Evolutionary conservation across 768 basidiomycete species (phyloP).

Genomic region (Lactifluus echinatus): DNA sequence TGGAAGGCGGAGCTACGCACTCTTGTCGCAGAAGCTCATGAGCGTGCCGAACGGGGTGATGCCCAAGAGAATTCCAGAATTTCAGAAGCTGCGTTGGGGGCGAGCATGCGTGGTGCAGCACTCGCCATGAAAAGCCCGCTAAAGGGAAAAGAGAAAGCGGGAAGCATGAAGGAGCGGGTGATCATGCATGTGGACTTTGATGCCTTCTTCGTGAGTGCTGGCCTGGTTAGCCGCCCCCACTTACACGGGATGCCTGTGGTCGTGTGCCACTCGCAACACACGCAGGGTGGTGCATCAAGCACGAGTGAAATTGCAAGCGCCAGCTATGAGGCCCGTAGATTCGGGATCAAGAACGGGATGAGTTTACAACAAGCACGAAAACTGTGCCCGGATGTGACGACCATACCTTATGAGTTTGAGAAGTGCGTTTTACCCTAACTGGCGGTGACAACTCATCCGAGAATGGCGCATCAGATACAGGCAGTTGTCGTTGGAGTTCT

Average conservation of each 20-base stretch:
- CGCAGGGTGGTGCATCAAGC: conserved; percentile 60
- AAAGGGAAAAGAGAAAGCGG: conserved; percentile 50
- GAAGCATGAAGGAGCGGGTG: conserved; percentile 44
- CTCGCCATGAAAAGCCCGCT: conserved; percentile 43
- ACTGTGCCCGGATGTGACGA: conserved; percentile 62
- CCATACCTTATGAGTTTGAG: conserved; percentile 93
- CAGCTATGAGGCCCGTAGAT: conserved; percentile 86
- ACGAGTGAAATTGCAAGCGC: conserved; percentile 94
- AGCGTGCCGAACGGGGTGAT: conserved; percentile 44
- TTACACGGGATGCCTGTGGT: conserved; percentile 83
- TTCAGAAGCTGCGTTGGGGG: conserved; percentile 11
- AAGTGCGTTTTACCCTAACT: conserved; percentile 34
- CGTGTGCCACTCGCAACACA: conserved; percentile 89
- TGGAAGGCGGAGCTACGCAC: conserved; percentile 88
- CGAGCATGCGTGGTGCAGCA: conserved; percentile 33
- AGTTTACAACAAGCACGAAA: conserved; percentile 76
- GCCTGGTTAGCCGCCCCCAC: conserved; percentile 69
- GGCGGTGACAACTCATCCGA: not conserved
- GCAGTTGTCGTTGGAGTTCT: conserved; percentile 76
- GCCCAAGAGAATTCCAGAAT: conserved; percentile 19
- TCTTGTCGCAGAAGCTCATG: conserved; percentile 74
- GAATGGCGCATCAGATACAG: conserved; percentile 57
- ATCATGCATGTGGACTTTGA: conserved; percentile 96
- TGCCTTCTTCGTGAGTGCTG: conserved; percentile 94
- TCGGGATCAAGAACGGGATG: conserved; percentile 93